Evolutionary conservation across 352 stramenopile species (phyloP).

Genomic region (Globisporangium acanthophoron): DNA sequence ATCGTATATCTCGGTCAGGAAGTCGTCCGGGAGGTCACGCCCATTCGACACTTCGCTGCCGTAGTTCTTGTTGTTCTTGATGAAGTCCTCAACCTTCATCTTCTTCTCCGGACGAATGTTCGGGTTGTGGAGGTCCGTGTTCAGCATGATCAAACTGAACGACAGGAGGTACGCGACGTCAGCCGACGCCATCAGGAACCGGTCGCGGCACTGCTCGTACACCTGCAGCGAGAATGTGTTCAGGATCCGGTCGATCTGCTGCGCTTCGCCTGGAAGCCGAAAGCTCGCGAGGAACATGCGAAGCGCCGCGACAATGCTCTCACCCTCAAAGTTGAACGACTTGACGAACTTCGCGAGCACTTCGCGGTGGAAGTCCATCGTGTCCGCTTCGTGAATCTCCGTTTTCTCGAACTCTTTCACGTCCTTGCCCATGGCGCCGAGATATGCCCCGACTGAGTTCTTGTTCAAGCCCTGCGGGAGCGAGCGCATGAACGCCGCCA

Average conservation of each 20-base stretch:
- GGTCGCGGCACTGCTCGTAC: conserved; percentile 82
- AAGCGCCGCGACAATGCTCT: conserved; percentile 66
- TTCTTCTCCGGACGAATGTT: conserved; percentile 84
- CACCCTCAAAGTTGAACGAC: conserved; percentile 78
- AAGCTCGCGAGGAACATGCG: conserved; percentile 86
- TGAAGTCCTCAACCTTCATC: conserved; percentile 84
- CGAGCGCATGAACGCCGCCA: conserved; percentile 86
- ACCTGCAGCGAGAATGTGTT: conserved; percentile 84
- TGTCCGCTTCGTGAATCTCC: conserved; percentile 74
- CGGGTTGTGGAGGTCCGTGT: conserved; percentile 83
- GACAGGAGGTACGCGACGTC: conserved; percentile 89
- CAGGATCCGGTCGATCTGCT: conserved; percentile 87
- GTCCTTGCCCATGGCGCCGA: conserved; percentile 83
- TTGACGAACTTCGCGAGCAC: conserved; percentile 67
- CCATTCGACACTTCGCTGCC: conserved; percentile 77
- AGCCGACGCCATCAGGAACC: conserved; percentile 76
- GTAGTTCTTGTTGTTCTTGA: conserved; percentile 90
- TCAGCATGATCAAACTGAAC: conserved; percentile 89
- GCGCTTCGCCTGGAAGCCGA: conserved; percentile 75
- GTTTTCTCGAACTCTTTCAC: conserved; percentile 68
- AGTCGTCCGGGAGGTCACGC: conserved; percentile 63
- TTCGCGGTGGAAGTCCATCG: conserved; percentile 80
- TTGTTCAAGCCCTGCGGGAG: conserved; percentile 81
- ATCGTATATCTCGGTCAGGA: conserved; percentile 68
- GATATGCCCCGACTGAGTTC: conserved; percentile 72